phyloP scores from a whole-genome alignment of 2,329 filamentous ascomycete genomes.

The Tolypocladium album region DNA sequence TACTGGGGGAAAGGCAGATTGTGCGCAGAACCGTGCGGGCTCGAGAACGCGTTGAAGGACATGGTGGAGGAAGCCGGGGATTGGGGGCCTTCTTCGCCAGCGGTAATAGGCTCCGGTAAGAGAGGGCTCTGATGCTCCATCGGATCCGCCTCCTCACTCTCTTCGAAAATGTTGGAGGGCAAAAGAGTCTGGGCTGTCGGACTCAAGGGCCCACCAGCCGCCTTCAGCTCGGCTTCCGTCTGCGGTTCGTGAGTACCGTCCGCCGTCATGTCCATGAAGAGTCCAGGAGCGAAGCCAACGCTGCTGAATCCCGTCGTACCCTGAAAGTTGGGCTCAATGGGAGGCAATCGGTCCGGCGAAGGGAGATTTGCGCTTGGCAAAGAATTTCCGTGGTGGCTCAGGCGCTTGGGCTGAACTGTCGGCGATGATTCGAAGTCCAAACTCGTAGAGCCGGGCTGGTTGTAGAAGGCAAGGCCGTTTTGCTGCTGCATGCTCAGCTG shows the following conservation, averaged over 20 bases:
- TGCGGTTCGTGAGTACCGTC: slow-evolving; percentile 29
- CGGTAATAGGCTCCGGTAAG: slow-evolving; percentile 17
- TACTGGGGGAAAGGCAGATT: slow-evolving; percentile 45
- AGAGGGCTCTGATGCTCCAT: slow-evolving; percentile 20
- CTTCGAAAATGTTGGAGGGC: slow-evolving; percentile 56
- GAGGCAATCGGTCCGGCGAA: slow-evolving; percentile 27
- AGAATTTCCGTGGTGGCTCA: slow-evolving; percentile 37
- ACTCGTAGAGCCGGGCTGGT: slow-evolving; percentile 30
- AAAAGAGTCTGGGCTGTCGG: slow-evolving; percentile 65
- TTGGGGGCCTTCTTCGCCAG: slow-evolving; percentile 35
- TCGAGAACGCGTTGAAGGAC: slow-evolving; percentile 48
- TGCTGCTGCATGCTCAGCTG: slow-evolving; percentile 33
- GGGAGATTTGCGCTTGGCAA: slow-evolving; percentile 29
- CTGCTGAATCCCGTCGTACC: slow-evolving; percentile 44
- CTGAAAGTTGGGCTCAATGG: slow-evolving; percentile 31
- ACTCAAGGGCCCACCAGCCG: slow-evolving; percentile 59
- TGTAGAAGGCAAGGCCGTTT: slow-evolving; percentile 32
- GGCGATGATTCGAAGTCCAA: slow-evolving; percentile 35
- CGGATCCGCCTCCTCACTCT: slow-evolving; percentile 51
- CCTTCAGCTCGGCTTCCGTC: slow-evolving; percentile 52
- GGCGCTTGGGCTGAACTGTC: slow-evolving; percentile 32
- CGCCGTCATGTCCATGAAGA: slow-evolving; percentile 38
- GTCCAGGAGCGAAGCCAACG: slow-evolving; percentile 39
- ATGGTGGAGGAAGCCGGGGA: slow-evolving; percentile 50
- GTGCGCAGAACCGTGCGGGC: slow-evolving; percentile 49